phyloP scores from a whole-genome alignment of 768 basidiomycete genomes.

The Antrodiella citrinella region DNA sequence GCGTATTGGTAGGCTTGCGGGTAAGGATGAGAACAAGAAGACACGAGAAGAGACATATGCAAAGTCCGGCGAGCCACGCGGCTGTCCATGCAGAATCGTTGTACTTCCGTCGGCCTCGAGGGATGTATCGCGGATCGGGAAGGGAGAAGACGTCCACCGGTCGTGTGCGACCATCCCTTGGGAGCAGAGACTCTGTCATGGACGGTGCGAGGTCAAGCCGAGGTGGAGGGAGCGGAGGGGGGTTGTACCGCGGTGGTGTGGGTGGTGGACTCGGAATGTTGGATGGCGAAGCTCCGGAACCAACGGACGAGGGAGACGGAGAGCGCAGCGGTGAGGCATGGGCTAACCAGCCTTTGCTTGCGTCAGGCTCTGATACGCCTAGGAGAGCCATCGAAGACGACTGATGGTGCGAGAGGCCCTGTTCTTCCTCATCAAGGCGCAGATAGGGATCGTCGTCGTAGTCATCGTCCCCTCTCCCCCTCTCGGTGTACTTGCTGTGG shows the following conservation, averaged over 20 bases:
- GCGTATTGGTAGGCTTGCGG: constrained; percentile 9
- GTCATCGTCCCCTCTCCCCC: constrained; percentile 29
- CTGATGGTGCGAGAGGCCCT: constrained; percentile 25
- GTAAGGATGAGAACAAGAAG: constrained; percentile 59
- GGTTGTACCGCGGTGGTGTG: constrained; percentile 14
- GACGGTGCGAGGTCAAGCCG: constrained; percentile 48
- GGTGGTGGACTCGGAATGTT: constrained; percentile 31
- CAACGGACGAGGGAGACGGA: constrained; percentile 35
- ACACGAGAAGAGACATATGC: constrained; percentile 53
- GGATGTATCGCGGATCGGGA: constrained; percentile 66
- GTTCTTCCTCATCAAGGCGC: constrained; percentile 62
- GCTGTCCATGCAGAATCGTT: constrained; percentile 70
- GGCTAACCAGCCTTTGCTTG: constrained; percentile 55
- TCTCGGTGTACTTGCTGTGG: constrained; percentile 21
- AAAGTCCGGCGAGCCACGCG: constrained; percentile 52
- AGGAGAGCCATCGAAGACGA: constrained; percentile 31
- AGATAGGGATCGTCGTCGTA: constrained; percentile 73
- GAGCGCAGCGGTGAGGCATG: constrained; percentile 61
- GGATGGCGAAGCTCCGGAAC: constrained; percentile 34
- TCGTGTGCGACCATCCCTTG: constrained; percentile 57
- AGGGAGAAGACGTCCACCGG: constrained; percentile 67
- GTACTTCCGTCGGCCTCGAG: constrained; percentile 58
- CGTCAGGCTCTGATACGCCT: constrained; percentile 33
- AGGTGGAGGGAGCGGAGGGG: constrained; percentile 33
- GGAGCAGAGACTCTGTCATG: constrained; percentile 73